A percentile compares a stretch with the other conserved stretches of the same genome.
Conservation (phyloP, 2,329 filamentous ascomycete species). For the Metarhizium anisopliae region DNA sequence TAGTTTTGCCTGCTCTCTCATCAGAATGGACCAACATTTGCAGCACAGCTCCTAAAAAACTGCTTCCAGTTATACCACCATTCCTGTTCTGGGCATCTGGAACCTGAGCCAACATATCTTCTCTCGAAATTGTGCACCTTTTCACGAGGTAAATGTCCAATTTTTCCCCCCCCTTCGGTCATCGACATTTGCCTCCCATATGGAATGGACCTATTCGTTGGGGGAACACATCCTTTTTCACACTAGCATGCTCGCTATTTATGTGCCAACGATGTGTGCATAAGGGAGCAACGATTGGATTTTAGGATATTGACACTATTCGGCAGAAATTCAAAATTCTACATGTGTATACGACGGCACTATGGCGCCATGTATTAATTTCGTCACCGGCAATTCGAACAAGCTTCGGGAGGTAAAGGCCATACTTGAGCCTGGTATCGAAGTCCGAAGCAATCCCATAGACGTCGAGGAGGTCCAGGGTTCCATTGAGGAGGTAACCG, state of each 20-base stretch:
- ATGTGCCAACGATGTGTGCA: not conserved
- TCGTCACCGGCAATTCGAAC: slow-evolving; percentile 94
- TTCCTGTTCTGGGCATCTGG: not conserved
- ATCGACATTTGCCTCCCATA: not conserved
- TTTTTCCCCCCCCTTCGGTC: not conserved
- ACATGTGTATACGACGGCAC: not conserved
- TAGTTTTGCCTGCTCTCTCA: not conserved
- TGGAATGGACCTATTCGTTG: not conserved
- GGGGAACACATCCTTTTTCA: not conserved
- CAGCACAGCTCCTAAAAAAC: not conserved
- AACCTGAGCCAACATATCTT: not conserved
- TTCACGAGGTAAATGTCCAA: not conserved
- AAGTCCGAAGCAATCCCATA: slow-evolving; percentile 63
- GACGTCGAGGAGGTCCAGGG: slow-evolving; percentile 90
- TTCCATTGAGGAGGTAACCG: slow-evolving; percentile 81
- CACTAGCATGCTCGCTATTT: not conserved
- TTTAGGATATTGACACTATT: not conserved
- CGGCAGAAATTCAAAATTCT: not conserved
- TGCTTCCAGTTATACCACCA: not conserved
- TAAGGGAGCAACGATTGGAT: not conserved
- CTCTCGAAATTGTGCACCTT: not conserved
- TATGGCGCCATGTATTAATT: slow-evolving; percentile 57
- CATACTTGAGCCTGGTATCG: slow-evolving; percentile 68
- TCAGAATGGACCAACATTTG: too few species aligned
- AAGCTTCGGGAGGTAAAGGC: slow-evolving; percentile 85